phyloP scores from a whole-genome alignment of 1,284 basidiomycete species.

The Cutaneotrichosporon mucoides region DNA sequence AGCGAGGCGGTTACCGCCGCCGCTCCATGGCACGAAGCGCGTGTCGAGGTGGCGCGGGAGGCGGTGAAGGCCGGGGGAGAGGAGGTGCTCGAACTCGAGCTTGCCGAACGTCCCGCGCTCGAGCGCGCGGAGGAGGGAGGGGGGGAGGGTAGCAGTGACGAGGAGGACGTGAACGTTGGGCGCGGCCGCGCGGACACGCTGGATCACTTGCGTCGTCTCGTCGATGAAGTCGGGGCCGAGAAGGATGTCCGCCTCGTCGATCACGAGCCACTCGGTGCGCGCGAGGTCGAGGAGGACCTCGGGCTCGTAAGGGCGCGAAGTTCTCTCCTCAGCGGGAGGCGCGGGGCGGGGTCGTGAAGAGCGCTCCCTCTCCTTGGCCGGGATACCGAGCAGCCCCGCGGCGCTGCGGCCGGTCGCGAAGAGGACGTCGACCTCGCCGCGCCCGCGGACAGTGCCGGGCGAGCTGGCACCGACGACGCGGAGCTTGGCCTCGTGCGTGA shows the following conservation, averaged over 20 bases:
- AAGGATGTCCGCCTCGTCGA: constrained; percentile 86
- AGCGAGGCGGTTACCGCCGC: constrained; percentile 66
- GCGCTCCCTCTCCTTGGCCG: constrained; percentile 57
- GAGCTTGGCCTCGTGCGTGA: constrained; percentile 70
- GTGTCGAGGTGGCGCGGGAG: constrained; percentile 66
- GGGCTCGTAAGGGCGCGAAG: not conserved
- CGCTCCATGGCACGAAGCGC: constrained; percentile 67
- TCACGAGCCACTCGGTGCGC: constrained; percentile 71
- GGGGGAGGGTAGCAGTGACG: constrained; percentile 81
- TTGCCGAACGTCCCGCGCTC: constrained; percentile 57
- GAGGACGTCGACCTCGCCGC: constrained; percentile 59
- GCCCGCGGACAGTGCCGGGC: constrained; percentile 48
- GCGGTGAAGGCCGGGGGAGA: constrained; percentile 71
- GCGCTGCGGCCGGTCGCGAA: constrained; percentile 71
- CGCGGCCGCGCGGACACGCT: constrained; percentile 52
- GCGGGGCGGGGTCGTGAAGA: not conserved
- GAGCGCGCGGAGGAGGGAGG: constrained; percentile 65
- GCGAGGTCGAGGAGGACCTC: constrained; percentile 6
- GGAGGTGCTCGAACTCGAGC: constrained; percentile 58
- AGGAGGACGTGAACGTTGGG: constrained; percentile 56
- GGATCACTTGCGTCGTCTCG: constrained; percentile 62
- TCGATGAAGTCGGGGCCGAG: constrained; percentile 76
- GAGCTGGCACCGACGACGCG: constrained; percentile 60
- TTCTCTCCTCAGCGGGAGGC: not conserved
- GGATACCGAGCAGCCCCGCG: constrained; percentile 81